Conservation (phyloP, 352 stramenopile species). For the Phytophthora litchii region DNA sequence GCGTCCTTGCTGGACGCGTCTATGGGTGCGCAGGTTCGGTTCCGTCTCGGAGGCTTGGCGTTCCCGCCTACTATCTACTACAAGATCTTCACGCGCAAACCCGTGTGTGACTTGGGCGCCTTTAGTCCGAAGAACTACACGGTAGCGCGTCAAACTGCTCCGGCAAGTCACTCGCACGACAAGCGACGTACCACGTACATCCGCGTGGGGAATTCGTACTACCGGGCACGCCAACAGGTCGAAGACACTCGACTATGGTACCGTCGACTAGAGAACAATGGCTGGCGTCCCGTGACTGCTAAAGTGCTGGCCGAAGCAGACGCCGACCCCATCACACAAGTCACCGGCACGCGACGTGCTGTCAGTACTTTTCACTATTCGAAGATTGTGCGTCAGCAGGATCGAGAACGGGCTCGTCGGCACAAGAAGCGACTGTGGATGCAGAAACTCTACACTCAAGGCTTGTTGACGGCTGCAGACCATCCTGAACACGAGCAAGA, state of each 20-base stretch:
- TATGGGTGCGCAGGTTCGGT: slow-evolving; percentile 85
- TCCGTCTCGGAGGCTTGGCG: slow-evolving; percentile 82
- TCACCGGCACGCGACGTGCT: slow-evolving; percentile 41
- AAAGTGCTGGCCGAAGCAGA: slow-evolving; percentile 73
- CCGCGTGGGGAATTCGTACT: slow-evolving; percentile 77
- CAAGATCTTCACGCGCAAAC: slow-evolving; percentile 91
- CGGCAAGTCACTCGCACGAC: slow-evolving; percentile 30
- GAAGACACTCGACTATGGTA: slow-evolving; percentile 85
- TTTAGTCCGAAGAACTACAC: slow-evolving; percentile 93
- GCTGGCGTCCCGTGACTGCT: slow-evolving; percentile 88
- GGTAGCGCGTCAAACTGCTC: slow-evolving; percentile 41
- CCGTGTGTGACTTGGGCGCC: slow-evolving; percentile 88
- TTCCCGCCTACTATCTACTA: slow-evolving; percentile 95
- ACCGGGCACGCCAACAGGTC: slow-evolving; percentile 54
- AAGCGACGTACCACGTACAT: slow-evolving; percentile 51
- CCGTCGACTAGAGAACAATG: slow-evolving; percentile 89
- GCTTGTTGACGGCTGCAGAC: slow-evolving; percentile 39
- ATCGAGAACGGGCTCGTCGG: slow-evolving; percentile 53
- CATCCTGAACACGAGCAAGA: slow-evolving; percentile 23
- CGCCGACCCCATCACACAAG: slow-evolving; percentile 60
- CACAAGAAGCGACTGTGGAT: slow-evolving; percentile 83
- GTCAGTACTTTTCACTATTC: slow-evolving; percentile 48
- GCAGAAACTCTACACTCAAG: slow-evolving; percentile 77
- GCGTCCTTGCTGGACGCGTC: slow-evolving; percentile 78
- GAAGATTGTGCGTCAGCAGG: slow-evolving; percentile 58